Base-by-base conservation (phyloP, 2,329 filamentous ascomycete genomes). In the Trichoderma guizhouense region DNA sequence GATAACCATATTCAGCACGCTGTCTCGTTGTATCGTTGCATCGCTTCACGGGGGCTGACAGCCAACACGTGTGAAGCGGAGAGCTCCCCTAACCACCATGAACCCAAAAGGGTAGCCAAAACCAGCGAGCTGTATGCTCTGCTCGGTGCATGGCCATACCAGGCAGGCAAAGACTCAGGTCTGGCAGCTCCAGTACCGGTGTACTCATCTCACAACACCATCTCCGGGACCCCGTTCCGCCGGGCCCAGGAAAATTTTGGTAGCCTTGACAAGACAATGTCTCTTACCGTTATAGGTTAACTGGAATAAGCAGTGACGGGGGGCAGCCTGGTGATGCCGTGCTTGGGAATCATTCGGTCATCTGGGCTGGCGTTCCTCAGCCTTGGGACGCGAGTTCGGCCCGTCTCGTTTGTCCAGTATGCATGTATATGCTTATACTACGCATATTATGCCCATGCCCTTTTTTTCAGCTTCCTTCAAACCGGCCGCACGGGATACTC, bases 361-460 rank as follows among this genome's bases (percentile, higher is more conserved):
- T 43, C 26, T 47, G 14, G 18, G 26, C 26, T 21, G 34, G 28
- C 9, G 39, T 36, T 69, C 57, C 57, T 69, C 66, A 69, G 66
- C 55, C 66, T 69, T 53, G 66, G 57, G 67, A 69, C 57, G 47
- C 66, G 47, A 64, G 32, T 64, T 71, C 68, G 68, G 68, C 68
- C 68, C 68, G 43, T 71, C 68, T 71, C 60, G 18, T 63, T 30
- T 15, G 39, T 57, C 24, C 14, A 47, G 11, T 51, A 64, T 64
- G 61, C 68, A 71, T 14, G 28, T 60, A 60, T 15, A 61, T 24
- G n/a, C 28, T 24, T 14, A 53, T 21, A 24, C 30, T 21, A 60
- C 18, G 57, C 18, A 21, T 32, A 67, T 11, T 26, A 32, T 18
- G 47, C n/a, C 21, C 32, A 30, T n/a, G 21, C 15, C 15, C 5